Conservation (phyloP, 148 eudicot genomes). For the Heliamphora exappendiculata region DNA sequence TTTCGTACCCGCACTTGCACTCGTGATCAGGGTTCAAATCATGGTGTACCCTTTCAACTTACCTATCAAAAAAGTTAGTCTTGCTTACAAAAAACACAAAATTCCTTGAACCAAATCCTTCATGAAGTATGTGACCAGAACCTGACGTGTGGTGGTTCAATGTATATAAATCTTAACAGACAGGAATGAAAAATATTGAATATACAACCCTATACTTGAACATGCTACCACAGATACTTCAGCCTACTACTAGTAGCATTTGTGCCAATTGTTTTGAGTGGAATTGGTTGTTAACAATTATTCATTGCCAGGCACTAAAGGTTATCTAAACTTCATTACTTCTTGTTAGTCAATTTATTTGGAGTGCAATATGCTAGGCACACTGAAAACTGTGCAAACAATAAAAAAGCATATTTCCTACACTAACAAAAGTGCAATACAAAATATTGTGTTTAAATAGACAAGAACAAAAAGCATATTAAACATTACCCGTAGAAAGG, state of each 20-base stretch:
- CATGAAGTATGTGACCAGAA: neutral
- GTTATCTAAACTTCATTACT: neutral
- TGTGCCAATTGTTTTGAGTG: neutral
- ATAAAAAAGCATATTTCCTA: neutral
- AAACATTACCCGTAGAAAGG: constrained; percentile 31
- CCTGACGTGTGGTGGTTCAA: constrained; percentile 16
- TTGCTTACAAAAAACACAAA: no score
- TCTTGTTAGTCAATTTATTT: neutral
- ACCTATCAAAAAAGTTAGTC: no score
- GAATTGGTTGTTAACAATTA: neutral
- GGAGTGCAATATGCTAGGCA: neutral
- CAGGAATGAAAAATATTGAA: neutral
- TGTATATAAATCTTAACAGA: neutral
- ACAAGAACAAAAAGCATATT: constrained; percentile 10
- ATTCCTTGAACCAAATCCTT: neutral
- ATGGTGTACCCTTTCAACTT: no score
- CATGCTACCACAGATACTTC: neutral
- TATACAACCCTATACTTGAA: neutral
- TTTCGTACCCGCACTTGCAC: no score
- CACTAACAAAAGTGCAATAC: neutral
- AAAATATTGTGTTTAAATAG: neutral
- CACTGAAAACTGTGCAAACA: neutral
- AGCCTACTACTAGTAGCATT: neutral
- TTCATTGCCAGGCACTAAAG: neutral
- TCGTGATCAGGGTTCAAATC: no score